Base-by-base conservation (phyloP, 2,329 filamentous ascomycete genomes). In the Tolypocladium ovalisporum region DNA sequence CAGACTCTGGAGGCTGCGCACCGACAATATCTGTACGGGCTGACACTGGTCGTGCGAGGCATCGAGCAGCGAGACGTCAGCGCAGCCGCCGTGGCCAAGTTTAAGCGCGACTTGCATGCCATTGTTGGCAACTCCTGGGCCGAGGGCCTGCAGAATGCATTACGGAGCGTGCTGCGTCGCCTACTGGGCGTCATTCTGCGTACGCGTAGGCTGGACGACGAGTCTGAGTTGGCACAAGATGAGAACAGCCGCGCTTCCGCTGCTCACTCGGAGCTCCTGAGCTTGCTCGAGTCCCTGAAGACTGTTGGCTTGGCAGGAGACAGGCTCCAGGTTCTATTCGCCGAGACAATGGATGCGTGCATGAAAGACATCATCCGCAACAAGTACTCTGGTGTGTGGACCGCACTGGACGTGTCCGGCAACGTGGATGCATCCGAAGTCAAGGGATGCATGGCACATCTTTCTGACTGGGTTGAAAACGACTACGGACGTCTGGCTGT, bases 221-320 rank as follows among this genome's bases (percentile, higher is more conserved):
- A 29, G 12, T 19, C 42, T 19, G 1, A 24, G 8, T 40, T 35
- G 10, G 36, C 29, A 22, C 73, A 73, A 3, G 65, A 61, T 40
- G 56, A 62, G 17, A 47, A 51, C 9, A 53, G 65, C 36, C 64
- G 65, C 40, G 66, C 71, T 12, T 68, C 74, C 3, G 69, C 64
- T 54, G 75, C 79, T 57, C 75, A 77, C 39, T 72, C 76, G 36
- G 78, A 82, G 54, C 71, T 89, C 52, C 70, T 82, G 35, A 67
- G 76, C 44, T 70, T 89, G 22, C 73, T 88, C 2, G 77, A 80
- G 54, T 79, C 82, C 10, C 72, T 91, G 19, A 75, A 80, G 62
- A 77, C 80, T 52, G 82, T 90, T 27, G 88, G 88, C 0, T 73
- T 91, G 22, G 84, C 84, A 1, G 86, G 86, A 32, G 84, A 88